Evolutionary conservation across 768 basidiomycete genomes (phyloP), one percentile per base, ranked within the genome.

Genomic region (Leucocoprinus sp.): DNA sequence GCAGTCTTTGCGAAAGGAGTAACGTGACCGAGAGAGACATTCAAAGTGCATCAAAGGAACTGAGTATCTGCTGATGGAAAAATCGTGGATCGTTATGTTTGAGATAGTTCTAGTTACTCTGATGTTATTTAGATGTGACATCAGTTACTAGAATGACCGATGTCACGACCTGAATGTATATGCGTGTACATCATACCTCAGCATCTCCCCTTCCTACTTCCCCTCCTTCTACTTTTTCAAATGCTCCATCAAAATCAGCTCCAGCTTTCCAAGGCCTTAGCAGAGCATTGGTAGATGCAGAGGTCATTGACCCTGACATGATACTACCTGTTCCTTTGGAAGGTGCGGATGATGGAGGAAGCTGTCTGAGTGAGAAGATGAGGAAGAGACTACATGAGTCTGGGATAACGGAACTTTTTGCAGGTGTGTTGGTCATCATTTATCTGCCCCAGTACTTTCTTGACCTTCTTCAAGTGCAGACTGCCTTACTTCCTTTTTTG

Each of bases 341-440:
- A 8, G 66, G 62, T 11, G 61, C 63, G 19, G 63, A 68, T 9
- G 66, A 69, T 36, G 63, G 65, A n/a, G 64, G 56, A 19, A 72
- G 68, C 0, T 76, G 74, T 2, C 64, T 93, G 15, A 74, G 76
- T 45, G 70, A 68, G 54, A 78, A 68, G 57, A 86, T 74, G 39
- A 66, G 74, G 52, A 78, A 63, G 53, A 69, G 86, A 34, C 58
- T 97, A 43, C 62, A 69, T 23, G 85, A 89, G 21, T 69, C 91
- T 17, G 92, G 91, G 2, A 80, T 97, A n/a, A 71, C 68, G 4
- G 83, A 92, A 48, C 69, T 95, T 47, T 96, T 97, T 62, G 90
- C 92, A 43, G 92, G 92, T 90, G 54, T 51, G 78, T 61, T 27
- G 2, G 9, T 27, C 36, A 34, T 14, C 27, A 3, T 12, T 19